Conservation (phyloP, 371 early-diverging fungal genomes). For the Dichotomocladium elegans region DNA sequence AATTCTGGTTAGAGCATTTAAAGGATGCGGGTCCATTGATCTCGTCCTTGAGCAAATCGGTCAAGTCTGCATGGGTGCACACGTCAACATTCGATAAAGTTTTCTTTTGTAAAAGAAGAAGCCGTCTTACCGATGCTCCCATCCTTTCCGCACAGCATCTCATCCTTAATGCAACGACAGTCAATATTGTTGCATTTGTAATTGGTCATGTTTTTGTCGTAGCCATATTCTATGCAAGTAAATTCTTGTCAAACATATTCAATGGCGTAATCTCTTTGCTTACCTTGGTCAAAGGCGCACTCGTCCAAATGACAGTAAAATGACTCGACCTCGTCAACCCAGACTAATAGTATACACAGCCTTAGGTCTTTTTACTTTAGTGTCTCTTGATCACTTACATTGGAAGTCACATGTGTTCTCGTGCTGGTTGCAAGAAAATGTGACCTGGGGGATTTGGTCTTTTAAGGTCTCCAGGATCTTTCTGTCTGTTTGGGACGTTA, state of each 20-base stretch:
- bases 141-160: constrained; percentile 77
- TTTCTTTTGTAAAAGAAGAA: background rate
- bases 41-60: constrained; percentile 67
- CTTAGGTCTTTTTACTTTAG: background rate
- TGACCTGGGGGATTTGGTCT: constrained; percentile 64
- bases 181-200: constrained; percentile 64
- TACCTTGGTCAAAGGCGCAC: constrained; percentile 59
- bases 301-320: constrained; percentile 72
- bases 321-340: constrained; percentile 75
- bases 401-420: constrained; percentile 62
- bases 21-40: constrained; percentile 76
- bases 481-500: constrained; percentile 29
- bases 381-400: constrained; percentile 35
- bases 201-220: constrained; percentile 49
- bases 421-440: constrained; percentile 59
- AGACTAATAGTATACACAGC: too few species aligned
- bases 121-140: constrained; percentile 58
- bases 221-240: constrained; percentile 33
- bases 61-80: constrained; percentile 58
- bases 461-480: constrained; percentile 62
- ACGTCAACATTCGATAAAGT: background rate
- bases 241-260: background rate
- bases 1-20: constrained; percentile 56
- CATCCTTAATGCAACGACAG: constrained; percentile 71
- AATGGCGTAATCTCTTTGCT: too few species aligned